Percentiles rank a stretch among this genome's conserved stretches.
Conservation (phyloP, 306 rosid genomes). For the Mimosa bimucronata region DNA sequence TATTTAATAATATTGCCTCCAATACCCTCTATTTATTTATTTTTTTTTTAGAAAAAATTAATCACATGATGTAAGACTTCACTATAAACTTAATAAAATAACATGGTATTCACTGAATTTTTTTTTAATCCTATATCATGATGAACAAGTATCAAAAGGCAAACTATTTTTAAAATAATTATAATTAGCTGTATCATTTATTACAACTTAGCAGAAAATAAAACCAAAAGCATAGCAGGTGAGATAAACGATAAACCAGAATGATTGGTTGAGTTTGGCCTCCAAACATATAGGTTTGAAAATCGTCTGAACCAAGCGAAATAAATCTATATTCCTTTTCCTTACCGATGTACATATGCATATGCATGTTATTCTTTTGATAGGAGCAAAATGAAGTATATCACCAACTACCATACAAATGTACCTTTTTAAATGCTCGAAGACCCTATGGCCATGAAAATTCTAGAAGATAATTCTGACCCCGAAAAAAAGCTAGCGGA, state of each 20-base stretch:
- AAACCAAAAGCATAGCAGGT: not conserved
- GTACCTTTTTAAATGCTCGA: not conserved
- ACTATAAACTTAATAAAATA: no score
- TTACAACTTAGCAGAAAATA: not conserved
- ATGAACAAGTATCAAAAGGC: not conserved
- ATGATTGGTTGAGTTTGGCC: constrained; percentile 7
- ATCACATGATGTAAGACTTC: no score
- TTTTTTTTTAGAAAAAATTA: no score
- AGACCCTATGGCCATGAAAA: not conserved
- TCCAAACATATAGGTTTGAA: not conserved
- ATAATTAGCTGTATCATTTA: no score
- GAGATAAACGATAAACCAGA: not conserved
- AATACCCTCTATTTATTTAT: no score
- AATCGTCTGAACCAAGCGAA: not conserved
- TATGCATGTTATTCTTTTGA: not conserved
- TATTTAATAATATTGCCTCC: no score
- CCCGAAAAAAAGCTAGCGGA: not conserved
- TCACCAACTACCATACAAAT: not conserved
- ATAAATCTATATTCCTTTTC: not conserved
- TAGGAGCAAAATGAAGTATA: not conserved
- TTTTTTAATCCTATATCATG: no score
- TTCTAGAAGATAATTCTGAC: not conserved
- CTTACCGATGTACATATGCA: no score
- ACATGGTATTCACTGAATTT: no score
- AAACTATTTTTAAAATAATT: not conserved